Base-by-base conservation (phyloP, 2,329 filamentous ascomycete species). In the Endocalyx cinctus region DNA sequence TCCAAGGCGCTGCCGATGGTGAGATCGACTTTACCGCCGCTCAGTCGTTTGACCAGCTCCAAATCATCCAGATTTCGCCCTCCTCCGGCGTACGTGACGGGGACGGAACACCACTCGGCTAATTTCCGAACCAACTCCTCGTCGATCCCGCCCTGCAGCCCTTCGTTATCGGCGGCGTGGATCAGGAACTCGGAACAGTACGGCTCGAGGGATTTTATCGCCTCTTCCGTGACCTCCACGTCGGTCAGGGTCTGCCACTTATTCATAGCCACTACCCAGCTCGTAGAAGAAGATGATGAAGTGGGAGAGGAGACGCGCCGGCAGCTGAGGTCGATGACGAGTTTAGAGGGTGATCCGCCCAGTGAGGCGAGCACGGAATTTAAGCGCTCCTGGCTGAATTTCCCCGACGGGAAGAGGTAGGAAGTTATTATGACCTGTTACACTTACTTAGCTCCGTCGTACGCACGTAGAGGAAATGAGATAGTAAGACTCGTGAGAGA, bases 231-330 rank as follows among this genome's bases (percentile, higher is more conserved):
- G 45, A 98, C 79, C 57, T 96, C 87, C 80, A 95, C 94, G 52
- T 96, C 87, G 2, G 92, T 97, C 35, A 97, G 82, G 2, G 87
- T 95, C 70, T 97, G 92, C 92, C 92, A 98, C 60, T 94, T 94
- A 62, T 98, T 87, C 83, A 94, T 98, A 35, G 92, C 90, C n/a
- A 98, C 92, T 52, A 85, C 88, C 92, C 92, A 98, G 25, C 69
- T 82, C 35, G 82, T 70, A n/a, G n/a, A n/a, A n/a, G n/a, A n/a
- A n/a, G n/a, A n/a, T n/a, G n/a, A n/a, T n/a, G n/a, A n/a, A n/a
- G n/a, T n/a, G n/a, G n/a, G n/a, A 4, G 70, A 66, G 23, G 73
- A 84, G 39, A 80, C 82, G 38, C 81, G 73, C 32, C 92, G 79
- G 57, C 92, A 98, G 62, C 88, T 95, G 16, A 98, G 74, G 56